Evolutionary conservation across 2,329 filamentous ascomycete species (phyloP), one percentile per base, ranked within the genome.

Genomic region (Fusarium torreyae): DNA sequence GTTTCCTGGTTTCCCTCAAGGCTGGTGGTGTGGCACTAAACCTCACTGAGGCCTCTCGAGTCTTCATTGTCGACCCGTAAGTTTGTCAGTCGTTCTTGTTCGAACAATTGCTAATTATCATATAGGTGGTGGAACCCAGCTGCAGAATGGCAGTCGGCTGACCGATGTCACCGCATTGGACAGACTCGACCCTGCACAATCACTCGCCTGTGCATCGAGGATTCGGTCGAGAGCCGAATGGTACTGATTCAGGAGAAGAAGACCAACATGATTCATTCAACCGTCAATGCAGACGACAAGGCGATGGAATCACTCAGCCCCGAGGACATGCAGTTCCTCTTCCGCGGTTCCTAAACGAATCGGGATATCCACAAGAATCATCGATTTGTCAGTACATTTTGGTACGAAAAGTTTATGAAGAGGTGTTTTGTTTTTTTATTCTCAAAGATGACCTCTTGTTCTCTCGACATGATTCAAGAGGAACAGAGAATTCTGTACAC

Each of bases 41-140:
- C 76, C 82, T 99, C 63, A 98, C 95, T 0, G 96, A 99, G 79
- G 96, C 96, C 1, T 97, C 93, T 3, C 87, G 93, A 49, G 96
- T 99, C 11, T 98, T 97, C 79, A 98, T 98, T 65, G 90, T 98
- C 61, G 96, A 99, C 75, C 96, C 96, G 85, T 94, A 88, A 87
- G 92, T 91, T 20, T 22, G 33, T 11, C 20, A 7, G 52, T 6
- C 38, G 14, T 34, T 8, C 15, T 0, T 42, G 14, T 2, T 26
- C 18, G 49, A 64, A 42, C 68, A 69, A 18, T 44, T n/a, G 22
- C 66, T 79, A 63, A 82, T 53, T 6, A 26, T 62, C 33, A 66
- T 36, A n/a, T 71, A 94, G 92, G 72, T 98, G 96, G 96, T 99
- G 96, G 96, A 98, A 98, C 73, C 96, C 96, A n/a, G 94, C 94